Conservation (phyloP, 768 basidiomycete species). For the Nidula microcarpa region DNA sequence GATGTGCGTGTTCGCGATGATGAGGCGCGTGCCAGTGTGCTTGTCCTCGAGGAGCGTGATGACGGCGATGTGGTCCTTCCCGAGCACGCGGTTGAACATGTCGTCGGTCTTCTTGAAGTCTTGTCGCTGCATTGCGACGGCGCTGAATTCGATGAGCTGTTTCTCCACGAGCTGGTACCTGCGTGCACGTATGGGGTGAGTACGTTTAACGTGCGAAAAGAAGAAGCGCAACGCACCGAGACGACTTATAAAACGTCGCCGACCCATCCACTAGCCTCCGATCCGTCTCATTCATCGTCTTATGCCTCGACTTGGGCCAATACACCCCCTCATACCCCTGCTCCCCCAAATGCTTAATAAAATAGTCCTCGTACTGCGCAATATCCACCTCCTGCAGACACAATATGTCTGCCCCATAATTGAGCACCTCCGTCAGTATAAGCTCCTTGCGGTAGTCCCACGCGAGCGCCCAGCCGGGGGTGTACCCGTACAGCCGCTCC, state of each 20-base stretch:
- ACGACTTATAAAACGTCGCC: constrained; percentile 91
- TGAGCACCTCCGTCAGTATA: constrained; percentile 81
- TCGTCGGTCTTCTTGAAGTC: constrained; percentile 98
- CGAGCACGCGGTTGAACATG: constrained; percentile 98
- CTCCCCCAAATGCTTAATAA: constrained; percentile 65
- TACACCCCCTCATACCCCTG: constrained; percentile 89
- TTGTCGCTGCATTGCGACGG: constrained; percentile 86
- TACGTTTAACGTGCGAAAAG: constrained; percentile 7
- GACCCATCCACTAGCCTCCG: constrained; percentile 91
- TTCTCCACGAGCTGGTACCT: constrained; percentile 94
- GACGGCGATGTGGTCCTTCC: constrained; percentile 91
- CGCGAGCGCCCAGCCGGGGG: constrained; percentile 92
- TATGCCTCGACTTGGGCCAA: constrained; percentile 89
- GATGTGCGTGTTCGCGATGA: constrained; percentile 89
- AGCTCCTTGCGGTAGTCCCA: constrained; percentile 93
- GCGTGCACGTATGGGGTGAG: constrained; percentile 1
- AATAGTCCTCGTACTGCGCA: constrained; percentile 89
- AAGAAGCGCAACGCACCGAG: constrained; percentile 57
- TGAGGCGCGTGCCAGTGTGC: constrained; percentile 80
- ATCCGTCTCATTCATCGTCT: constrained; percentile 89
- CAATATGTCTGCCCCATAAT: constrained; percentile 81
- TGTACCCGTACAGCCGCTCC: constrained; percentile 88
- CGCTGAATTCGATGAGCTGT: constrained; percentile 89
- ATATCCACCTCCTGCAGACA: constrained; percentile 96
- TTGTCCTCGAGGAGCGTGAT: constrained; percentile 84